A percentile compares a stretch with the other conserved stretches of the same genome.
These are phyloP conservation scores for Diaporthe nobilis DNA, from an alignment of 2,329 filamentous ascomycete species.

Conservation along the genomic window DNA sequence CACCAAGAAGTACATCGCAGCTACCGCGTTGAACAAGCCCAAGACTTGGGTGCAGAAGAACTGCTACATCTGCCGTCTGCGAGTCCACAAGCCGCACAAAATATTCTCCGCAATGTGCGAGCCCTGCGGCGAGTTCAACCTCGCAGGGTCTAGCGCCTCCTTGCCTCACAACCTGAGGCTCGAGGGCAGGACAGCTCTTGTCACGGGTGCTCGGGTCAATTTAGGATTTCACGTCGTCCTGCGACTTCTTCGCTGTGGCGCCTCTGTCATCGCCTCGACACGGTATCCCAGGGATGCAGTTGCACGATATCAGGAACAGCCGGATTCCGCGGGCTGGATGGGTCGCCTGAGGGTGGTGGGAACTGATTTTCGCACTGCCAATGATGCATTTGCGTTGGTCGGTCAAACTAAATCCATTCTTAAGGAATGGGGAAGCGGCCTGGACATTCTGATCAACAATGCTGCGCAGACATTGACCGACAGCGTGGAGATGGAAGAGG, in stretches of 20 bases:
- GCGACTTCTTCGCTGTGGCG: conserved; percentile 9
- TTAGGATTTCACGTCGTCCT: conserved; percentile 5
- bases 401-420: neutral
- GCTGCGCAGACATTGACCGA: conserved; percentile 56
- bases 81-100: neutral
- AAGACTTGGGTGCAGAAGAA: neutral
- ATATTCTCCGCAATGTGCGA: conserved; percentile 20
- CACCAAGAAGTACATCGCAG: neutral
- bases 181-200: conserved; percentile 17
- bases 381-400: conserved; percentile 10
- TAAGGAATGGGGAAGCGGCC: neutral
- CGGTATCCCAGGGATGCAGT: neutral
- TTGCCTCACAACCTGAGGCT: conserved; percentile 8
- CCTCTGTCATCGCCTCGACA: conserved; percentile 17
- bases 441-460: conserved; percentile 56
- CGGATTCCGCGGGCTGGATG: conserved; percentile 1
- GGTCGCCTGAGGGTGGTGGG: neutral
- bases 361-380: conserved; percentile 12
- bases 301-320: neutral
- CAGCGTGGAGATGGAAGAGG: conserved; percentile 49
- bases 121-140: conserved; percentile 22
- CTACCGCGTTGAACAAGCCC: neutral
- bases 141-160: conserved; percentile 18
- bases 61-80: conserved; percentile 14
- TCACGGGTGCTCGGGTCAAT: conserved; percentile 4